These are phyloP conservation scores for Raddia guianensis DNA, from an alignment of 176 grass and related monocot genomes.

Conservation along the genomic window DNA sequence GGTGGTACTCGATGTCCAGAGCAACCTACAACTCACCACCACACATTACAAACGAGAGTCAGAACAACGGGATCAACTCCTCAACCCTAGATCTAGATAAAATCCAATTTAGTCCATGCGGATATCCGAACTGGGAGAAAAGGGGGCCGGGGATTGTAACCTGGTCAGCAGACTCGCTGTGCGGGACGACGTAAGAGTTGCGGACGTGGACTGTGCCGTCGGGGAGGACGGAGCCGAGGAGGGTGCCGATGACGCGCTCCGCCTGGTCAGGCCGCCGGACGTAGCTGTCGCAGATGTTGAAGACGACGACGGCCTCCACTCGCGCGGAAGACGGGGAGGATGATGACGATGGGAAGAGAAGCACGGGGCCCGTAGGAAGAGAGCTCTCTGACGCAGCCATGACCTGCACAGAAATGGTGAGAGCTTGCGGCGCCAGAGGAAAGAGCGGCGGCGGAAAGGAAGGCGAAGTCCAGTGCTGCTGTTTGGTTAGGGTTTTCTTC, in stretches of 20 bases:
- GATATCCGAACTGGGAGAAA: neutral
- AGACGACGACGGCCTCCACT: slow-evolving; percentile 76
- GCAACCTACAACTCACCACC: slow-evolving; percentile 61
- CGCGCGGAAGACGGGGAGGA: slow-evolving; percentile 46
- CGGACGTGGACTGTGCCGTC: slow-evolving; percentile 88
- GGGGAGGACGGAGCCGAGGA: slow-evolving; percentile 83
- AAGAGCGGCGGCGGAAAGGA: too few species aligned
- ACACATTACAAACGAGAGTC: neutral
- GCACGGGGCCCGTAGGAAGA: slow-evolving; percentile 34
- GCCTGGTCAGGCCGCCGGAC: slow-evolving; percentile 92
- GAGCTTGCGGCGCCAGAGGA: too few species aligned
- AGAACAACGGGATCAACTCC: neutral
- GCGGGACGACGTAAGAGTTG: slow-evolving; percentile 91
- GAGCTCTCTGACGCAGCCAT: slow-evolving; percentile 46
- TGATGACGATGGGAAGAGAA: too few species aligned
- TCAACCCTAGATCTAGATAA: slow-evolving; percentile 6
- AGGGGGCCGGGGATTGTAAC: slow-evolving; percentile 1
- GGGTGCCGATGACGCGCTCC: slow-evolving; percentile 91
- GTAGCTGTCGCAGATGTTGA: slow-evolving; percentile 92
- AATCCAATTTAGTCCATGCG: neutral
- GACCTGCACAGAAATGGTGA: neutral
- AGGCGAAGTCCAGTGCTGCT: too few species aligned
- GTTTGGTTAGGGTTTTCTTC: too few species aligned
- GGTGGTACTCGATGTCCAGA: slow-evolving; percentile 93
- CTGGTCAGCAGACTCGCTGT: slow-evolving; percentile 95